phyloP scores from a whole-genome alignment of 148 eudicot genomes.

The Beta vulgaris region DNA sequence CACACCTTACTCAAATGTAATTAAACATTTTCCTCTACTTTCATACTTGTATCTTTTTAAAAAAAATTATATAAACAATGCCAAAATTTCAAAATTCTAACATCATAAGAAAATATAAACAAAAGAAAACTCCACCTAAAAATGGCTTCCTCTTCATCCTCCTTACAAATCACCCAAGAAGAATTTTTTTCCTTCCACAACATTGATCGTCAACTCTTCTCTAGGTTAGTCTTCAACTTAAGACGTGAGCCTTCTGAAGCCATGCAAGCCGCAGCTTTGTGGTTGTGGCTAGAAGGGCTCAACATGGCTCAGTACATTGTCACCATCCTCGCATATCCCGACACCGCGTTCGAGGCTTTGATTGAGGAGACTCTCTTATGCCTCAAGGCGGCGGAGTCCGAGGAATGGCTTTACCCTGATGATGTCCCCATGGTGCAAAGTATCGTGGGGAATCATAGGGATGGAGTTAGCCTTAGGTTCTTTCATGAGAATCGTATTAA shows the following conservation, averaged over 20 bases:
- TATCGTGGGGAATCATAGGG: constrained; percentile 7
- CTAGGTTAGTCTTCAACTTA: constrained; percentile 22
- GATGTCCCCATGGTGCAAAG: constrained; percentile 29
- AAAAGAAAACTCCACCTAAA: background rate
- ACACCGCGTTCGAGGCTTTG: constrained; percentile 10
- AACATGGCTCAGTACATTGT: background rate
- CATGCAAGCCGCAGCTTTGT: constrained; percentile 32
- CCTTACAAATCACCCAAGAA: constrained; percentile 10
- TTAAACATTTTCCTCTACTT: too few species aligned
- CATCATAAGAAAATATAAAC: too few species aligned
- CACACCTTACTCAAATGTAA: too few species aligned
- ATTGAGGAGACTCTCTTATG: constrained; percentile 26
- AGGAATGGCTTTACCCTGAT: background rate
- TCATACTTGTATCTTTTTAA: too few species aligned
- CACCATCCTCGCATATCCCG: background rate
- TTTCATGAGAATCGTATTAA: constrained; percentile 23
- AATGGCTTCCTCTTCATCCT: background rate
- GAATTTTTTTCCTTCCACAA: constrained; percentile 33
- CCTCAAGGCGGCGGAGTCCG: constrained; percentile 8
- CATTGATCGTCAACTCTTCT: constrained; percentile 34
- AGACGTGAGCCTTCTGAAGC: constrained; percentile 27
- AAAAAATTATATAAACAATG: too few species aligned
- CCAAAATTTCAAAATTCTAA: too few species aligned
- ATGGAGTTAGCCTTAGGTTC: background rate
- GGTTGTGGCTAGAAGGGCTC: constrained; percentile 40